These are phyloP conservation scores for Nelumbo lutea DNA, from an alignment of 164 flowering plant species.

Conservation along the genomic window DNA sequence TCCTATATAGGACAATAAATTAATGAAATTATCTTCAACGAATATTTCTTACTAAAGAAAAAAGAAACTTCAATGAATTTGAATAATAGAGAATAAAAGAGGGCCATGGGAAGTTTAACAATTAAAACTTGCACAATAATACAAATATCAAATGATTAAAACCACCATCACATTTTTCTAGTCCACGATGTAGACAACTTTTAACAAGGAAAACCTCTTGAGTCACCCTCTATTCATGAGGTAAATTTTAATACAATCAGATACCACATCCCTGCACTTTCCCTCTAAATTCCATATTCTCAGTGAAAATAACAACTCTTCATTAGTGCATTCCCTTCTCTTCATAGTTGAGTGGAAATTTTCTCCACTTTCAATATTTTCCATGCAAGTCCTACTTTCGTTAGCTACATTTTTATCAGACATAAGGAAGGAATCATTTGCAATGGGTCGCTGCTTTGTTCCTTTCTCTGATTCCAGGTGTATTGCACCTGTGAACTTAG, in stretches of 20 bases:
- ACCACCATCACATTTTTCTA: too few species aligned
- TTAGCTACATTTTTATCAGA: slow-evolving; percentile 23
- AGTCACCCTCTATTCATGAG: too few species aligned
- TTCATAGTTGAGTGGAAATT: slow-evolving; percentile 24
- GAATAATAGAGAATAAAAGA: too few species aligned
- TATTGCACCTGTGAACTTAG: slow-evolving; percentile 8
- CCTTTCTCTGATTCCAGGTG: slow-evolving; percentile 29
- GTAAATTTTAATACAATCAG: slow-evolving; percentile 35
- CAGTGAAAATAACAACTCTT: slow-evolving; percentile 44
- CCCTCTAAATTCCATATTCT: slow-evolving; percentile 26
- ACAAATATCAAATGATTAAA: too few species aligned
- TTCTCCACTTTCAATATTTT: slow-evolving; percentile 35
- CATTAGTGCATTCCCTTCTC: slow-evolving; percentile 32
- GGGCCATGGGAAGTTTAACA: too few species aligned
- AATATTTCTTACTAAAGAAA: too few species aligned
- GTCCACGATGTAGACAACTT: too few species aligned
- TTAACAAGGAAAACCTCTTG: too few species aligned
- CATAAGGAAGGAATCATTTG: slow-evolving; percentile 52
- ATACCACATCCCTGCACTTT: slow-evolving; percentile 10
- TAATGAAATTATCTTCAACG: too few species aligned
- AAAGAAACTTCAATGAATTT: too few species aligned
- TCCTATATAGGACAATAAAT: too few species aligned
- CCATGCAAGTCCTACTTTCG: slow-evolving; percentile 24
- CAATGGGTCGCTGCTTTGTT: slow-evolving; percentile 25
- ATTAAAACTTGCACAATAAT: too few species aligned